Percentiles rank a stretch among this genome's conserved stretches.
These are phyloP conservation scores for Gossypium stocksii DNA, from an alignment of 345 rosid genomes.

Conservation along the genomic window DNA sequence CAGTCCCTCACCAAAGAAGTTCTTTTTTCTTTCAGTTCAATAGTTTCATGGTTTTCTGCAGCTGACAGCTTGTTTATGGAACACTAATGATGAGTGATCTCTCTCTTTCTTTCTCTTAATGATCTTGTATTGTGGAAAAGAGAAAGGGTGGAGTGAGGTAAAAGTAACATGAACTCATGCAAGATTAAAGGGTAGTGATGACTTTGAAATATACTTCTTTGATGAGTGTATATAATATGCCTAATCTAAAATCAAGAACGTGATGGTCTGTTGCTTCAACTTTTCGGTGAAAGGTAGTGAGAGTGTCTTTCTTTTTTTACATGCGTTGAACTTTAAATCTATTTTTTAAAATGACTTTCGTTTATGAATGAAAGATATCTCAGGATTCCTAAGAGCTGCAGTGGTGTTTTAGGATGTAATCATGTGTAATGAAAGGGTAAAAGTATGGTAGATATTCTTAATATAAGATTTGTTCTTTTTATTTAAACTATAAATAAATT, in stretches of 20 bases:
- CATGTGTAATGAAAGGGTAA: too few species aligned
- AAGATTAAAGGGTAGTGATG: conserved; percentile 24
- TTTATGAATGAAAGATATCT: too few species aligned
- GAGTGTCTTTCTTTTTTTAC: conserved; percentile 6
- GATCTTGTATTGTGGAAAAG: conserved; percentile 10
- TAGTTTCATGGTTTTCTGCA: neutral
- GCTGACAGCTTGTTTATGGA: conserved; percentile 15
- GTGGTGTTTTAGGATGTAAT: too few species aligned
- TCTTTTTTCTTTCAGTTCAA: neutral
- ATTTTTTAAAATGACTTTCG: too few species aligned
- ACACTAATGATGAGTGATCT: neutral
- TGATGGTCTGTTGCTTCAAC: conserved; percentile 32
- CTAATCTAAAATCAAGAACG: conserved; percentile 38
- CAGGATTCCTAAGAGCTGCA: too few species aligned
- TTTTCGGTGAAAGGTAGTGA: conserved; percentile 58
- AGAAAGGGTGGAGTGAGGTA: conserved; percentile 30
- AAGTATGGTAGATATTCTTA: too few species aligned
- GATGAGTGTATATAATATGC: conserved; percentile 39
- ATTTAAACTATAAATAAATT: too few species aligned
- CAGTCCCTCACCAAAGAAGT: too few species aligned
- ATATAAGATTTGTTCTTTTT: too few species aligned
- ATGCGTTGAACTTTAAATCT: neutral
- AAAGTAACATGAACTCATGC: conserved; percentile 40
- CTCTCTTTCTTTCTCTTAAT: neutral
- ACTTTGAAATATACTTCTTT: conserved; percentile 20